phyloP scores from a whole-genome alignment of 352 stramenopile genomes.

The Elongisporangium senticosum region DNA sequence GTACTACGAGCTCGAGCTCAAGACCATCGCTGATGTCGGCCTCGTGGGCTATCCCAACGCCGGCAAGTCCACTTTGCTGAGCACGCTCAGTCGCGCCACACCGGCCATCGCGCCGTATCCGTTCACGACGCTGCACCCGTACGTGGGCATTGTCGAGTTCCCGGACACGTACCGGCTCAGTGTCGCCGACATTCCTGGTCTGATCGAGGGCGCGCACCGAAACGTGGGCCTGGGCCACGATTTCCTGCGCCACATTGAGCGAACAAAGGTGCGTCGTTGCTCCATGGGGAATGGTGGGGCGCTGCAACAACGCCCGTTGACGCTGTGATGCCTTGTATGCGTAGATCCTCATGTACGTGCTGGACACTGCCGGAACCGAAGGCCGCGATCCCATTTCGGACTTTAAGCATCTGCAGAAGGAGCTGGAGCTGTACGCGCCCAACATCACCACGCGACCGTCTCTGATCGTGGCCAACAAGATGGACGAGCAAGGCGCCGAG shows the following conservation, averaged over 20 bases:
- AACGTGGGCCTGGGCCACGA: constrained; percentile 98
- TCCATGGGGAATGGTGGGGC: too few relatives aligned
- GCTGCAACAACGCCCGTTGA: too few relatives aligned
- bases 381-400: constrained; percentile 72
- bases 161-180: constrained; percentile 91
- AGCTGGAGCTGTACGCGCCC: constrained; percentile 83
- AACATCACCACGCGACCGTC: constrained; percentile 82
- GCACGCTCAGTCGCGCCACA: constrained; percentile 88
- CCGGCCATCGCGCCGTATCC: constrained; percentile 96
- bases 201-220: constrained; percentile 89
- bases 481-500: constrained; percentile 81
- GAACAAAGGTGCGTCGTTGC: constrained; percentile 88
- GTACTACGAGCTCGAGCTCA: constrained; percentile 97
- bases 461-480: constrained; percentile 88
- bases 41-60: constrained; percentile 99
- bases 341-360: constrained; percentile 83
- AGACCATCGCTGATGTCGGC: constrained; percentile 97
- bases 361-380: constrained; percentile 76
- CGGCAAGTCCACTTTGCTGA: constrained; percentile 95
- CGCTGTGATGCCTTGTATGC: not conserved
- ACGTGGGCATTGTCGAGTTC: constrained; percentile 94
- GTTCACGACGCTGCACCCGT: constrained; percentile 97
- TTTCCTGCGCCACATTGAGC: constrained; percentile 98
- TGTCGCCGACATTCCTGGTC: constrained; percentile 85
- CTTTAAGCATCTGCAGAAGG: constrained; percentile 72